Conservation (phyloP, 192 early-diverging fungal species). For the Backusella liffmaniae region DNA sequence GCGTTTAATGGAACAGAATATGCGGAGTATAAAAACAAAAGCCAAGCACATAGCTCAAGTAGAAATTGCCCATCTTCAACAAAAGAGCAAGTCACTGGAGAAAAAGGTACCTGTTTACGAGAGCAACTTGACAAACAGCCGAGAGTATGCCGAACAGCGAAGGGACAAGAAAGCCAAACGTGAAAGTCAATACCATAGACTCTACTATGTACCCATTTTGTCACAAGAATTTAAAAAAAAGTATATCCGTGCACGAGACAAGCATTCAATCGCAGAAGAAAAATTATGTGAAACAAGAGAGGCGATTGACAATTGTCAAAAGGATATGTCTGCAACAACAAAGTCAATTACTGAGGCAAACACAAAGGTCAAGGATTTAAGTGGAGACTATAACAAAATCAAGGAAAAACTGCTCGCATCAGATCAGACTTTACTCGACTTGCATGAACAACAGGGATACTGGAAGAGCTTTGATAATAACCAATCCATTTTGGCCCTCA, state of each 20-base stretch:
- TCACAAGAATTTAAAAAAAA: constrained; percentile 24
- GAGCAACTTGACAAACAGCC: background rate
- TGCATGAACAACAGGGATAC: constrained; percentile 6
- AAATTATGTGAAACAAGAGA: constrained; percentile 17
- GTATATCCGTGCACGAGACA: constrained; percentile 26
- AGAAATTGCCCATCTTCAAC: background rate
- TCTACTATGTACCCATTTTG: constrained; percentile 22
- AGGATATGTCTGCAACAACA: background rate
- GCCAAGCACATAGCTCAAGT: background rate
- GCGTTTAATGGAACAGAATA: background rate
- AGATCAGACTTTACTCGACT: background rate
- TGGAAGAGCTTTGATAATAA: constrained; percentile 18
- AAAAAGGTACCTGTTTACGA: background rate
- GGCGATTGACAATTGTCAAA: constrained; percentile 7
- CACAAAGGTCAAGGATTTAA: background rate
- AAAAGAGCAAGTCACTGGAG: background rate
- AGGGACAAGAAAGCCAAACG: constrained; percentile 22
- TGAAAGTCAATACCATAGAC: constrained; percentile 24
- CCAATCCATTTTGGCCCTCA: background rate
- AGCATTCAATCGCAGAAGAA: constrained; percentile 22
- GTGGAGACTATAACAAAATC: background rate
- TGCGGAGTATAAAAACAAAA: constrained; percentile 3
- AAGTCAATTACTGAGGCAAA: background rate
- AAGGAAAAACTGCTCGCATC: background rate
- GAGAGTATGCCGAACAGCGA: constrained; percentile 20